Percentiles rank a stretch among this genome's conserved stretches.
These are phyloP conservation scores for Metschnikowia colocasiae DNA, from an alignment of 805 yeast species.

Conservation along the genomic window DNA sequence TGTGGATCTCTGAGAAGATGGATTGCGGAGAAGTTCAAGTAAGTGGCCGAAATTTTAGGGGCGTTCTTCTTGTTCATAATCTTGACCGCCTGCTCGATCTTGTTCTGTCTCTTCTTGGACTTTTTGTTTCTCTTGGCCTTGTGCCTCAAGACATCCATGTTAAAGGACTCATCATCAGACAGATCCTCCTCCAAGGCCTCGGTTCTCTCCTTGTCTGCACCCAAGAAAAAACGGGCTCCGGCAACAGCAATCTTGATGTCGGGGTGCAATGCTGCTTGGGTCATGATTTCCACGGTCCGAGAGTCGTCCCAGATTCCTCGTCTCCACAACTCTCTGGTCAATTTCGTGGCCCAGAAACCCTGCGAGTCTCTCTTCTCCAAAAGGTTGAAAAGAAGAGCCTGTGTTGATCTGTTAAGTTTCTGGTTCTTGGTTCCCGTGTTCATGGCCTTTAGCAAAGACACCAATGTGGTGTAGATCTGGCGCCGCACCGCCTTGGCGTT, in stretches of 20 bases:
- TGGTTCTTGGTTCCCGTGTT: slow-evolving; percentile 89
- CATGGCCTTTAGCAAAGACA: slow-evolving; percentile 73
- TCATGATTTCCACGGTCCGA: slow-evolving; percentile 95
- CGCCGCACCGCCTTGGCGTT: slow-evolving; percentile 80
- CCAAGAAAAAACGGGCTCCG: slow-evolving; percentile 87
- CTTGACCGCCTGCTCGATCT: slow-evolving; percentile 71
- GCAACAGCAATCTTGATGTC: slow-evolving; percentile 85
- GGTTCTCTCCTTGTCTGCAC: slow-evolving; percentile 92
- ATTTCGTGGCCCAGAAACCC: slow-evolving; percentile 94
- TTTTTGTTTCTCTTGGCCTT: slow-evolving; percentile 81
- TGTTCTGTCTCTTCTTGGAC: slow-evolving; percentile 73
- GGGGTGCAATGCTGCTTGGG: slow-evolving; percentile 87
- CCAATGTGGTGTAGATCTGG: slow-evolving; percentile 75
- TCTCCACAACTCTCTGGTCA: slow-evolving; percentile 95
- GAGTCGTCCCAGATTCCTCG: slow-evolving; percentile 98
- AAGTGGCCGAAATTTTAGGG: slow-evolving; percentile 57
- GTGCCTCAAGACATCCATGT: slow-evolving; percentile 71
- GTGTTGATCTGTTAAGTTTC: slow-evolving; percentile 83
- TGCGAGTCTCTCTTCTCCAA: slow-evolving; percentile 72
- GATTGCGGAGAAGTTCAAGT: slow-evolving; percentile 88
- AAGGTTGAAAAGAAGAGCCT: slow-evolving; percentile 84
- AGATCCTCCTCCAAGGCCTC: slow-evolving; percentile 72
- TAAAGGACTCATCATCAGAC: slow-evolving; percentile 69
- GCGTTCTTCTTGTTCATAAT: slow-evolving; percentile 53
- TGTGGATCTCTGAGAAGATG: slow-evolving; percentile 96